Percentiles rank a stretch among this genome's conserved stretches.
Evolutionary conservation across 1,284 basidiomycete genomes (phyloP).

Genomic region (Papiliotrema terrestris): DNA sequence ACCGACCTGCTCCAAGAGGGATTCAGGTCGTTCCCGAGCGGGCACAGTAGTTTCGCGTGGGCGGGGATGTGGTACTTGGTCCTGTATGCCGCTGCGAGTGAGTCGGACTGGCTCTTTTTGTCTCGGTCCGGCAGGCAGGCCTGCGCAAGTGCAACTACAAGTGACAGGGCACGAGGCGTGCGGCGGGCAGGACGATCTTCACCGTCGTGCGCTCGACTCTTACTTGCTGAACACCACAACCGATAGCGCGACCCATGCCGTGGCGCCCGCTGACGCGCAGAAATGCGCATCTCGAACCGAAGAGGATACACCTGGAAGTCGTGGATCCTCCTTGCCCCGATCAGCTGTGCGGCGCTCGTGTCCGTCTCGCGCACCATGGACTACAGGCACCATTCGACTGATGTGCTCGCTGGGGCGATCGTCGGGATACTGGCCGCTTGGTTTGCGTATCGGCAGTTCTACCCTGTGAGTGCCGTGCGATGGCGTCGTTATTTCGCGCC

Average conservation of each 20-base stretch:
- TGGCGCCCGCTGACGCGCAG: conserved; percentile 56
- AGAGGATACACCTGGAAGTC: conserved; percentile 78
- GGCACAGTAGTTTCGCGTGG: conserved; percentile 68
- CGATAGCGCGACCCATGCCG: background rate
- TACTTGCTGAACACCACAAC: background rate
- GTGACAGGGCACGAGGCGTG: too few relatives aligned
- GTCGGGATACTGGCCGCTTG: conserved; percentile 36
- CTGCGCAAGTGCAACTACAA: too few relatives aligned
- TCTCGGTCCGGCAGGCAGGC: background rate
- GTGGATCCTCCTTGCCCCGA: conserved; percentile 76
- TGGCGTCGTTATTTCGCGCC: too few relatives aligned
- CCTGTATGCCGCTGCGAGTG: conserved; percentile 53
- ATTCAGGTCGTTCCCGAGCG: conserved; percentile 87
- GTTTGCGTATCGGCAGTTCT: conserved; percentile 47
- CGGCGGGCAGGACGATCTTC: too few relatives aligned
- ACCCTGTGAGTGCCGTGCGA: conserved; percentile 36
- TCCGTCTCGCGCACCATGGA: conserved; percentile 79
- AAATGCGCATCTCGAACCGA: conserved; percentile 80
- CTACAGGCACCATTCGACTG: conserved; percentile 44
- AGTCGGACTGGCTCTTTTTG: conserved; percentile 17
- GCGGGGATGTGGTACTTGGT: conserved; percentile 47
- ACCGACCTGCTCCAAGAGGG: conserved; percentile 73
- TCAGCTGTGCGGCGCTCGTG: conserved; percentile 74
- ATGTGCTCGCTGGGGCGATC: conserved; percentile 43
- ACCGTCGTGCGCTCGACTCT: too few relatives aligned